Evolutionary conservation across 73 alveolate species (phyloP).

Genomic region (Tetrahymena borealis): DNA sequence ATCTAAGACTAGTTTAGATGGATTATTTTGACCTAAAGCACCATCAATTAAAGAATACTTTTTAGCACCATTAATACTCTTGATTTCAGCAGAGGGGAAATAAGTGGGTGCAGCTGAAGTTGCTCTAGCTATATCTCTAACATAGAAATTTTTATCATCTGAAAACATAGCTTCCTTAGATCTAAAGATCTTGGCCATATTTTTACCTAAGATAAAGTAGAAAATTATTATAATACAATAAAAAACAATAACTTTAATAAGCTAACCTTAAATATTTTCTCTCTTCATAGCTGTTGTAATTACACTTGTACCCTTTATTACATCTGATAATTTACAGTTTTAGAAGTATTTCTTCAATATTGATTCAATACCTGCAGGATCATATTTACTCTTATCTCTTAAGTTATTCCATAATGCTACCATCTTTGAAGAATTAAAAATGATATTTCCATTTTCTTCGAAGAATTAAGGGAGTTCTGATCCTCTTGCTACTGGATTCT

Average conservation of each 20-base stretch:
- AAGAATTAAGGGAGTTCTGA: not conserved
- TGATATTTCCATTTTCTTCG: conserved; percentile 6
- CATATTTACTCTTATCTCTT: not conserved
- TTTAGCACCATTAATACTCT: conserved; percentile 11
- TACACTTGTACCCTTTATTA: not conserved
- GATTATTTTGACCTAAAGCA: conserved; percentile 26
- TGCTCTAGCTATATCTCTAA: conserved; percentile 35
- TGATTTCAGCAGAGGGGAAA: conserved; percentile 34
- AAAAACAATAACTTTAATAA: not conserved
- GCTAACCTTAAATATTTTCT: not conserved
- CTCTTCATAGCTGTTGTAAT: not conserved
- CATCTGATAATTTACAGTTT: not conserved
- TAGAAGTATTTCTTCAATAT: not conserved
- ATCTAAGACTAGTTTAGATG: conserved; percentile 24
- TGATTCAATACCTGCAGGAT: not conserved
- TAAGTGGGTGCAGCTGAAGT: conserved; percentile 43
- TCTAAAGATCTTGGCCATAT: conserved; percentile 24
- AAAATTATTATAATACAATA: not conserved
- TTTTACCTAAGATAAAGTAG: not conserved
- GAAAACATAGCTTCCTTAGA: conserved; percentile 18
- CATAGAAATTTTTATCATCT: conserved; percentile 9
- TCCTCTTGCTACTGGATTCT: conserved; percentile 16
- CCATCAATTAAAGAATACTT: conserved; percentile 28
- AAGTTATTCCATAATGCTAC: not conserved
- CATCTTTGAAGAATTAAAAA: conserved; percentile 23